Evolutionary conservation across 2,329 filamentous ascomycete genomes (phyloP).

Genomic region (Verticillium nonalfalfae): DNA sequence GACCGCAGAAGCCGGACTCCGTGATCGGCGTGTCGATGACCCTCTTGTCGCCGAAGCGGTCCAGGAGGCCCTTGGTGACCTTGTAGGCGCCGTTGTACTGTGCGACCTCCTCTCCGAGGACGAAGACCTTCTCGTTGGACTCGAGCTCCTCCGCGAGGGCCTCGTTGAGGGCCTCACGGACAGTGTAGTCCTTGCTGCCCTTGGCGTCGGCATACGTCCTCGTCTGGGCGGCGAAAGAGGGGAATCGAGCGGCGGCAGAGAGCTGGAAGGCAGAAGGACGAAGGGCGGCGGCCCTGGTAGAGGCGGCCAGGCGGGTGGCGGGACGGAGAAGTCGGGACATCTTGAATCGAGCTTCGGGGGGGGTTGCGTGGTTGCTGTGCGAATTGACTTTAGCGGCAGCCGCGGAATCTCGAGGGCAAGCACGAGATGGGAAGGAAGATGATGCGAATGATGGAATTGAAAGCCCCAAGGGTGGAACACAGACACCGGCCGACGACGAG

Average conservation of each 20-base stretch:
- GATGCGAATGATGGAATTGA: constrained; percentile 1
- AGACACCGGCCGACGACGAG: constrained; percentile 10
- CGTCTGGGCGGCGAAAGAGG: constrained; percentile 36
- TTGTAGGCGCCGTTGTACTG: constrained; percentile 99
- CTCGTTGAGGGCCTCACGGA: constrained; percentile 96
- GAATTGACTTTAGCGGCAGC: neutral
- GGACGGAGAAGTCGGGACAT: constrained; percentile 49
- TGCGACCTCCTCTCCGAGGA: constrained; percentile 95
- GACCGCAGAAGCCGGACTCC: constrained; percentile 89
- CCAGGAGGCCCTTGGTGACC: constrained; percentile 94
- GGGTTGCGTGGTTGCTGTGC: neutral
- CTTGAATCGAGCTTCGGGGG: constrained; percentile 8
- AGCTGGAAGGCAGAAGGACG: constrained; percentile 23
- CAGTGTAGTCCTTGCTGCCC: constrained; percentile 86
- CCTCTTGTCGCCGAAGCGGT: constrained; percentile 94
- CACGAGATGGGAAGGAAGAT: constrained; percentile 2
- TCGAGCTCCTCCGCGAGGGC: constrained; percentile 97
- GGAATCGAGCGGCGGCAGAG: constrained; percentile 24
- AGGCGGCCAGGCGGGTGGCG: constrained; percentile 40
- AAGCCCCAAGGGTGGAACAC: constrained; percentile 5
- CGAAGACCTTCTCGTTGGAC: constrained; percentile 87
- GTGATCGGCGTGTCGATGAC: constrained; percentile 99
- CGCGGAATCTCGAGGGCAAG: neutral
- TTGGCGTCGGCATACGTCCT: constrained; percentile 49
- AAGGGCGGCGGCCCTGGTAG: constrained; percentile 29